Conservation (phyloP, 2,329 filamentous ascomycete species). For the Parasarocladium wereldwijsianum region DNA sequence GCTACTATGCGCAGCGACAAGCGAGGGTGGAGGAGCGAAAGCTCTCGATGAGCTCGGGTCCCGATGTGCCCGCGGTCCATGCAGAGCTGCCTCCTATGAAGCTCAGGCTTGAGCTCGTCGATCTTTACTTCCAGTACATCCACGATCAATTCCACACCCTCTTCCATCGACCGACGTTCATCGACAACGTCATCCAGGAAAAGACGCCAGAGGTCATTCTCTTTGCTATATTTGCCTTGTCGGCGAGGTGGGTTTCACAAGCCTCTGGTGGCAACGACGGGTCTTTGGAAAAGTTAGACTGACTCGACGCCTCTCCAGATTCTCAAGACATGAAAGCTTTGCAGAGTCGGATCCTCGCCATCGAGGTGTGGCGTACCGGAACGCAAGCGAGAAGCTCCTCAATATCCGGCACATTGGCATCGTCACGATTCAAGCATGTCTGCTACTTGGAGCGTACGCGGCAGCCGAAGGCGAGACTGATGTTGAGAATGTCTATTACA, state of each 20-base stretch:
- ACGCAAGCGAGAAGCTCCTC: slow-evolving; percentile 12
- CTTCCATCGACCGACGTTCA: slow-evolving; percentile 16
- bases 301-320: slow-evolving; percentile 5
- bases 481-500: slow-evolving; percentile 23
- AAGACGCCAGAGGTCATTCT: slow-evolving; percentile 10
- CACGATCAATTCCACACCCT: slow-evolving; percentile 20
- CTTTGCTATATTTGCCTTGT: slow-evolving; percentile 12
- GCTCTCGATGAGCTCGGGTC: background rate
- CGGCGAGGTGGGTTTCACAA: slow-evolving; percentile 9
- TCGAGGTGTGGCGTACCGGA: slow-evolving; percentile 9
- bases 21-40: background rate
- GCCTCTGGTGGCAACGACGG: too few relatives aligned
- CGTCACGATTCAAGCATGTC: slow-evolving; percentile 21
- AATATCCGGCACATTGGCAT: slow-evolving; percentile 21
- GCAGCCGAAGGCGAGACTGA: slow-evolving; percentile 19
- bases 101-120: slow-evolving; percentile 12
- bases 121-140: slow-evolving; percentile 19
- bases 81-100: slow-evolving; percentile 7
- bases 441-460: slow-evolving; percentile 20
- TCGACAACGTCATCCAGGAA: slow-evolving; percentile 11
- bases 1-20: slow-evolving; percentile 1
- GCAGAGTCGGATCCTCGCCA: slow-evolving; percentile 9
- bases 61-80: background rate
- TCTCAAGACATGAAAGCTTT: slow-evolving; percentile 10
- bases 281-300: background rate